Percentiles rank a stretch among this genome's conserved stretches.
These are phyloP conservation scores for Thymus mandschuricus DNA, from an alignment of 257 asterid species.

Conservation along the genomic window DNA sequence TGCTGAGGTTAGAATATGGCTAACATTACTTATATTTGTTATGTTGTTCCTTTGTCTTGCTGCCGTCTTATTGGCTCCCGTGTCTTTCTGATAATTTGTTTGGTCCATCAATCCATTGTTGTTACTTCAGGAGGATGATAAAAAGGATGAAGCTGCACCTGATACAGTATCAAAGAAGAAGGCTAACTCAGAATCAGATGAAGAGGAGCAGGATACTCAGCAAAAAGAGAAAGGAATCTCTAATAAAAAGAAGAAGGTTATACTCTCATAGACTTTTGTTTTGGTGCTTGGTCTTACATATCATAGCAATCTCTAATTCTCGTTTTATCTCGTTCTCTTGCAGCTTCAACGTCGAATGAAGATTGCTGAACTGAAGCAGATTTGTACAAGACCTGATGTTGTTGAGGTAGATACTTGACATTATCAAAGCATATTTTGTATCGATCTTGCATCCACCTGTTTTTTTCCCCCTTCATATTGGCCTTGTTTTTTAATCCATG, in stretches of 20 bases:
- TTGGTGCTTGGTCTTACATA: not conserved
- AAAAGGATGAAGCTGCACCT: constrained; percentile 60
- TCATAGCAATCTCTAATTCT: constrained; percentile 22
- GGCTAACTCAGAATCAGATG: constrained; percentile 85
- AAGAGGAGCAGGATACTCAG: constrained; percentile 76
- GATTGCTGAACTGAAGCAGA: constrained; percentile 88
- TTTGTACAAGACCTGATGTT: constrained; percentile 82
- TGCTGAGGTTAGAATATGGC: constrained; percentile 59
- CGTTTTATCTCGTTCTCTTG: constrained; percentile 28
- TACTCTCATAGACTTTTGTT: not conserved
- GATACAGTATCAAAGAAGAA: constrained; percentile 68
- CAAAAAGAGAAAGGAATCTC: constrained; percentile 81
- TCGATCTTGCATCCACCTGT: not conserved
- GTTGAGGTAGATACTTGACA: constrained; percentile 67
- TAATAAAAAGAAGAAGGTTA: constrained; percentile 94
- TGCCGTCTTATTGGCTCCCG: not conserved
- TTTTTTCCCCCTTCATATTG: not conserved
- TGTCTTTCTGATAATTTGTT: not conserved
- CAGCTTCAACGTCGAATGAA: constrained; percentile 95
- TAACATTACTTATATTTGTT: constrained; percentile 4
- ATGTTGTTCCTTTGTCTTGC: constrained; percentile 10
- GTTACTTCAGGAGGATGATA: constrained; percentile 60
- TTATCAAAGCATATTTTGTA: not conserved
- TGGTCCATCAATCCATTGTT: constrained; percentile 10
- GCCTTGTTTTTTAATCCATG: not conserved